phyloP scores from a whole-genome alignment of 192 early-diverging fungal species.

The Funneliformis mosseae region DNA sequence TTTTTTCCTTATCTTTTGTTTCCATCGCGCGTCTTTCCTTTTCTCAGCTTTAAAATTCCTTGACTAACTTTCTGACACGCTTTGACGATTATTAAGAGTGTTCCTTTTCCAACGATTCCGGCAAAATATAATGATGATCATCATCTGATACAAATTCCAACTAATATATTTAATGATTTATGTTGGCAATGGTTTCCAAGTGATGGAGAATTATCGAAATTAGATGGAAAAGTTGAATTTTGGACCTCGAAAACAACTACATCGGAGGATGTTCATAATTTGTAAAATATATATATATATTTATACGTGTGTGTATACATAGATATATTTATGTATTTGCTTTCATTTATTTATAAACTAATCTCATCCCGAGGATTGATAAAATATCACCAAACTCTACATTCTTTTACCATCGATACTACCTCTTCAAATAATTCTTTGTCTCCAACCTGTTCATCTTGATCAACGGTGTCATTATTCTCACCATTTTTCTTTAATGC shows the following conservation, averaged over 20 bases:
- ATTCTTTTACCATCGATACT: conserved; percentile 47
- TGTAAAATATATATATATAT: too few species aligned
- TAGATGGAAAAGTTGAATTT: conserved; percentile 12
- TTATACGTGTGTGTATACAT: too few species aligned
- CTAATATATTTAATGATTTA: conserved; percentile 13
- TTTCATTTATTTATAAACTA: too few species aligned
- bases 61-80: conserved; percentile 8
- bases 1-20: not conserved
- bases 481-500: conserved; percentile 46
- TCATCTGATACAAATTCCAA: not conserved
- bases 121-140: conserved; percentile 3
- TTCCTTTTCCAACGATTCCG: conserved; percentile 3
- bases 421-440: conserved; percentile 47
- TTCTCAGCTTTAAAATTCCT: not conserved
- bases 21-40: not conserved
- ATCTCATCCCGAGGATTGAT: not conserved
- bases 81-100: conserved; percentile 12
- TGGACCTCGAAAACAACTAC: not conserved
- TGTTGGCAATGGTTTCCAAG: conserved; percentile 32
- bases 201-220: not conserved
- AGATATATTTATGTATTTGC: too few species aligned
- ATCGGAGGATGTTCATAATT: not conserved
- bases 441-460: conserved; percentile 35
- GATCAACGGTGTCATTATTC: conserved; percentile 25
- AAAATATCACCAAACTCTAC: conserved; percentile 41